Conservation (phyloP, 805 yeast genomes). For the Myxozyma vanderwaltii region DNA sequence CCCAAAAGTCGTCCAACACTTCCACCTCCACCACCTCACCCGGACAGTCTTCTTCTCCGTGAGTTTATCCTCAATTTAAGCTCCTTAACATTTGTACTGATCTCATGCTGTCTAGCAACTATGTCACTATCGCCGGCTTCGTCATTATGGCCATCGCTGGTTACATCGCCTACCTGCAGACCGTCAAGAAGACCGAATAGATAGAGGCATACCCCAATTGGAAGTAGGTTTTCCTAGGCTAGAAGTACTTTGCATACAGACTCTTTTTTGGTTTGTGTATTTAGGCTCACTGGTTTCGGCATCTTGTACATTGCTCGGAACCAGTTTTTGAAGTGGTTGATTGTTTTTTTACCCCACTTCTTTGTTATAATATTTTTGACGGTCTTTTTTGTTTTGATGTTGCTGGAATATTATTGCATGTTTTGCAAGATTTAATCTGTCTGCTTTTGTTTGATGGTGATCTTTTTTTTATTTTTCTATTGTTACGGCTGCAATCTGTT, state of each 20-base stretch:
- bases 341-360: neutral
- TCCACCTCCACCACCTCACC: neutral
- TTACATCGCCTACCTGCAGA: constrained; percentile 21
- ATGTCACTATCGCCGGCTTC: constrained; percentile 15
- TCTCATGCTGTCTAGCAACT: neutral
- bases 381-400: neutral
- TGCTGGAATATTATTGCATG: neutral
- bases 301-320: neutral
- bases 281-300: neutral
- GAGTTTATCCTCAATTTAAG: neutral
- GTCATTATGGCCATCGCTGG: constrained; percentile 15
- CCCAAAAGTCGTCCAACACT: neutral
- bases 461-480: neutral
- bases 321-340: neutral
- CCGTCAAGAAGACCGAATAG: constrained; percentile 16
- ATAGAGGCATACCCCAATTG: neutral
- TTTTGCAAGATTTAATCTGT: neutral
- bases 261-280: neutral
- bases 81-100: neutral
- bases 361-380: neutral
- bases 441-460: neutral
- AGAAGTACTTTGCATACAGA: no score
- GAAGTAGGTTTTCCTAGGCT: no score
- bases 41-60: constrained; percentile 7
- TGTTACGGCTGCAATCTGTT: neutral